Base-by-base conservation (phyloP, 192 early-diverging fungal genomes). In the Piromyces sp. region DNA sequence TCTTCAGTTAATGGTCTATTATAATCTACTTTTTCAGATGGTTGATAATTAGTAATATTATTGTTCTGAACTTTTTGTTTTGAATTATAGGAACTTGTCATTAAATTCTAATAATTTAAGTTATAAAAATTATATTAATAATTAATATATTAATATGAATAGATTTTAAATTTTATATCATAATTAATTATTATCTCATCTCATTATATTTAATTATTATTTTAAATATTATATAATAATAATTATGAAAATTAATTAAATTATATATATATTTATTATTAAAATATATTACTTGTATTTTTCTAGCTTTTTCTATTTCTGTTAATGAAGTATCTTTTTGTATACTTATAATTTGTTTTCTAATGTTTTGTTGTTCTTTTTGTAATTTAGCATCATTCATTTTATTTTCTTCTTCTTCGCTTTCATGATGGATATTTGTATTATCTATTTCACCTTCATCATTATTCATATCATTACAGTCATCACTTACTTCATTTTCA, bases 311-410 rank as follows among this genome's bases (percentile, higher is more conserved):
- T 58, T 92, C 90, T 22, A 83, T 84, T 40, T 88, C 83, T 28
- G 84, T 40, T 15, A 93, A 82, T 15, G 81, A 28, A 11, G 83
- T 80, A 82, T 94, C 87, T 30, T 81, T 31, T 81, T 93, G 93
- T 79, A 94, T 95, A 5, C 84, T 86, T 79, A 92, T 85, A 79
- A 95, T 95, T 82, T 88, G 91, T 79, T 86, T 88, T 79, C 93
- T 83, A 80, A 95, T 78, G 30, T 90, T 85, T 29, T 80, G 30
- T 82, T 90, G 89, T 19, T 37, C 51, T n/a, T 30, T 30, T 78
- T 83, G 82, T 30, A 83, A 80, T 28, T 85, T 79, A 38, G 79
- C 17, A 16, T 85, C 84, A 30, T 86, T 29, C n/a, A 68, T 36
- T 40, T 86, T 68, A 33, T 86, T 38, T 33, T 84, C 80, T 30